Evolutionary conservation across 495 filamentous ascomycete species (phyloP).

Genomic region (Rhypophila decipiens): DNA sequence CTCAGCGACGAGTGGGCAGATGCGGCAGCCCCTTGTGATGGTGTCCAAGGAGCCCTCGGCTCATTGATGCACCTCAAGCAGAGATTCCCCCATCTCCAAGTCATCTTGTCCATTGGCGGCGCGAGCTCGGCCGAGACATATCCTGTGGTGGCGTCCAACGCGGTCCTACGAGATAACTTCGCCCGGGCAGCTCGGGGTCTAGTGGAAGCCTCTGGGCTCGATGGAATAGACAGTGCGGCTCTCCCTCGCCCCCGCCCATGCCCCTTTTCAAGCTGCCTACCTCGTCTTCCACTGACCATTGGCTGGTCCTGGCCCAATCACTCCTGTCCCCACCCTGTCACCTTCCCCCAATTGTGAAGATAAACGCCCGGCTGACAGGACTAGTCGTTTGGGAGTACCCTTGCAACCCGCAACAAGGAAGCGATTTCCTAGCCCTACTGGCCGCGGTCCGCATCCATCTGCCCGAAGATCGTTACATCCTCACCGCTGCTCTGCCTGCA

Average conservation of each 20-base stretch:
- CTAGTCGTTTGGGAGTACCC: slow-evolving; percentile 93
- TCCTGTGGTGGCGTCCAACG: slow-evolving; percentile 61
- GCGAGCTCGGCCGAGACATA: slow-evolving; percentile 74
- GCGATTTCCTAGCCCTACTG: slow-evolving; percentile 67
- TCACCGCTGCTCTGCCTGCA: slow-evolving; percentile 80
- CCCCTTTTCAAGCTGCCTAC: slow-evolving; percentile 2
- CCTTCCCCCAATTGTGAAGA: slow-evolving; percentile 1
- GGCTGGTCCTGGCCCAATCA: slow-evolving; percentile 1
- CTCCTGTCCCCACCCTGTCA: neutral
- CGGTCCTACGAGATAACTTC: slow-evolving; percentile 60
- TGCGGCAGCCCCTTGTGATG: slow-evolving; percentile 71
- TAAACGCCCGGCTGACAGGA: slow-evolving; percentile 8
- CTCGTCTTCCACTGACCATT: slow-evolving; percentile 8
- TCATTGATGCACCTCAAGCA: slow-evolving; percentile 71
- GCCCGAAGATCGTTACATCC: slow-evolving; percentile 65
- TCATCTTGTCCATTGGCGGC: slow-evolving; percentile 85
- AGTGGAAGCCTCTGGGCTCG: slow-evolving; percentile 68
- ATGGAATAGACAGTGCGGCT: slow-evolving; percentile 76
- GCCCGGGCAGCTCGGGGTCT: slow-evolving; percentile 63
- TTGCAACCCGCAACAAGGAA: slow-evolving; percentile 58
- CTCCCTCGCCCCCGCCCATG: neutral
- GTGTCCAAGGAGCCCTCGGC: slow-evolving; percentile 67
- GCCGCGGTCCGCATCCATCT: slow-evolving; percentile 61
- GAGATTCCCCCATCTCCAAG: slow-evolving; percentile 66
- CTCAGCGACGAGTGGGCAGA: slow-evolving; percentile 85